phyloP scores from a whole-genome alignment of 345 rosid species.

The Brassica rapa region DNA sequence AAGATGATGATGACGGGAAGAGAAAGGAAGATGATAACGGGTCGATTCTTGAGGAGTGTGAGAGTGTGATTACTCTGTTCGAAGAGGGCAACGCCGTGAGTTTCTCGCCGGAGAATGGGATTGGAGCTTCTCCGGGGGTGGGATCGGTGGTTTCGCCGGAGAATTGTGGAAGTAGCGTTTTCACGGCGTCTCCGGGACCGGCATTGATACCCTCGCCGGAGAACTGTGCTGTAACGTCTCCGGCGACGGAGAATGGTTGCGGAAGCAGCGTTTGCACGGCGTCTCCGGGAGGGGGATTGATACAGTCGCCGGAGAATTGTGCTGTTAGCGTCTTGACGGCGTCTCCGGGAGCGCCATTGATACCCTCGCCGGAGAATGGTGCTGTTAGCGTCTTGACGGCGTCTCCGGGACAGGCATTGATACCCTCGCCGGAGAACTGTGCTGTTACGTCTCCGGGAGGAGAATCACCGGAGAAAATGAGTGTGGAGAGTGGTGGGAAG shows the following conservation, averaged over 20 bases:
- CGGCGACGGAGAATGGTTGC: conserved; percentile 47
- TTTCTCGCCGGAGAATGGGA: conserved; percentile 56
- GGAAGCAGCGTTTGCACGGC: conserved; percentile 41
- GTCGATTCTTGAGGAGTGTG: conserved; percentile 69
- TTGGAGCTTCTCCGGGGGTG: too few relatives aligned
- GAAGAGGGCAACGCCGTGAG: conserved; percentile 49
- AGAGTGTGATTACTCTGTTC: conserved; percentile 59
- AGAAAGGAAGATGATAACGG: conserved; percentile 49
- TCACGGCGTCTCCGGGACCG: too few relatives aligned
- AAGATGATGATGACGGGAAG: conserved; percentile 23
- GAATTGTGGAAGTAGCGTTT: too few relatives aligned
- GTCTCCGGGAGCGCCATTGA: conserved; percentile 1
- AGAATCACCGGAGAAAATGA: conserved; percentile 39
- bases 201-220: too few relatives aligned
- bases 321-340: conserved; percentile 40
- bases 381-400: conserved; percentile 43
- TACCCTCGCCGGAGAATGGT: conserved; percentile 28
- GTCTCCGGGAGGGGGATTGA: conserved; percentile 3
- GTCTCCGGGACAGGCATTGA: conserved; percentile 1
- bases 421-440: conserved; percentile 28
- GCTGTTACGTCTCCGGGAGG: conserved; percentile 37
- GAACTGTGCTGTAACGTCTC: too few relatives aligned
- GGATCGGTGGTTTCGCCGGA: too few relatives aligned
- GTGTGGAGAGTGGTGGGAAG: conserved; percentile 45
- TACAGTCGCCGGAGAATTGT: conserved; percentile 31